phyloP scores from a whole-genome alignment of 345 rosid genomes.

The Citrus sp. region DNA sequence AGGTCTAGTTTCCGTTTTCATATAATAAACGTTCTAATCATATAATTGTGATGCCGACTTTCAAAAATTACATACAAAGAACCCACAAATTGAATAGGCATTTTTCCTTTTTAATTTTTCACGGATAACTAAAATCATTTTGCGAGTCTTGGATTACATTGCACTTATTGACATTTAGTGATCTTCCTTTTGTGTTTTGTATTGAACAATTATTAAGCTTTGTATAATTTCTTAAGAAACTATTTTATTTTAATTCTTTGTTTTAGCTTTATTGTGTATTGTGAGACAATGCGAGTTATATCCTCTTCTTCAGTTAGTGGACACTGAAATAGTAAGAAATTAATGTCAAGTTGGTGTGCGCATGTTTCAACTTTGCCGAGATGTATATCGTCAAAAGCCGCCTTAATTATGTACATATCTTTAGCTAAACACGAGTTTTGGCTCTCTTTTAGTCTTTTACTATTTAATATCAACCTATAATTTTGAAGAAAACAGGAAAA shows the following conservation, averaged over 20 bases:
- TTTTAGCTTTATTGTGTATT: background rate
- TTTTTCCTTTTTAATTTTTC: background rate
- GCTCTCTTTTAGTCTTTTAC: background rate
- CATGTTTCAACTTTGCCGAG: conserved; percentile 5
- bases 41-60: conserved; percentile 19
- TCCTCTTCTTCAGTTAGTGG: background rate
- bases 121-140: background rate
- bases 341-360: background rate
- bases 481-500: too few relatives aligned
- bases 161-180: background rate
- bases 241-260: background rate
- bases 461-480: background rate
- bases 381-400: background rate
- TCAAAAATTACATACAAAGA: background rate
- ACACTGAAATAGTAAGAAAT: background rate
- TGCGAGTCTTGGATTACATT: background rate
- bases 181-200: too few relatives aligned
- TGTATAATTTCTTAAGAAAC: background rate
- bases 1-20: background rate
- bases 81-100: background rate
- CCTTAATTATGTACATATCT: background rate
- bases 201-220: background rate
- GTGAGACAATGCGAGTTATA: background rate
- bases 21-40: background rate
- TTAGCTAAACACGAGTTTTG: background rate